phyloP scores from a whole-genome alignment of 495 filamentous ascomycete genomes.

The Evansstolkia leycettana region DNA sequence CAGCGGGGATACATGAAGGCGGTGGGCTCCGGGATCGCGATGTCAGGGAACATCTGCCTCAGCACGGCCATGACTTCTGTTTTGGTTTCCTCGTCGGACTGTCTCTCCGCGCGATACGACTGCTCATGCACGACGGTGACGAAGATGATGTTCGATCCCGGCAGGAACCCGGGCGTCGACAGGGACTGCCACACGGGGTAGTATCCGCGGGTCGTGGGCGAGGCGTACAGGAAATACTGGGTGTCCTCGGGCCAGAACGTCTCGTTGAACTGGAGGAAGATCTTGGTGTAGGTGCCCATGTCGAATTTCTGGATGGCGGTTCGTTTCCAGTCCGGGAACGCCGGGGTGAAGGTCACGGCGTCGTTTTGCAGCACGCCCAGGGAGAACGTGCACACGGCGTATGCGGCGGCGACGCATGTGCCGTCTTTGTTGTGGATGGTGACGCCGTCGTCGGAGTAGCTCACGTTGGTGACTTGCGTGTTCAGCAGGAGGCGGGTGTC shows the following conservation, averaged over 20 bases:
- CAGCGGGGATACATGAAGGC: conserved; percentile 63
- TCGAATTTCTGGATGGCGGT: conserved; percentile 52
- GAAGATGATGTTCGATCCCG: conserved; percentile 55
- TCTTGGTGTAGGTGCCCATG: conserved; percentile 71
- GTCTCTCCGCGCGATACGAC: conserved; percentile 52
- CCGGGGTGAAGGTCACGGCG: conserved; percentile 46
- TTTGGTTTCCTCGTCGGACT: conserved; percentile 48
- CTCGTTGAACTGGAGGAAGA: conserved; percentile 62
- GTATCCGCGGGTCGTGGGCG: conserved; percentile 47
- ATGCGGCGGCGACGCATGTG: conserved; percentile 48
- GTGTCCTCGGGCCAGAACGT: conserved; percentile 59
- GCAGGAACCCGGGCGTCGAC: conserved; percentile 43
- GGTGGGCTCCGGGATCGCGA: conserved; percentile 50
- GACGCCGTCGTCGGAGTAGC: conserved; percentile 42
- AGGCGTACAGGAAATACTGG: conserved; percentile 62
- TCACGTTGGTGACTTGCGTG: conserved; percentile 45
- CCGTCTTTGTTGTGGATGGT: conserved; percentile 43
- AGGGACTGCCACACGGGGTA: conserved; percentile 65
- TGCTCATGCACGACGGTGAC: conserved; percentile 51
- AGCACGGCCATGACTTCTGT: conserved; percentile 49
- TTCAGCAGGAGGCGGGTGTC: conserved; percentile 49
- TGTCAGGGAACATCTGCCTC: conserved; percentile 50
- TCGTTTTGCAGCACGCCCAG: conserved; percentile 59
- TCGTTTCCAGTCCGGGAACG: conserved; percentile 54
- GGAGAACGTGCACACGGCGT: conserved; percentile 47